Evolutionary conservation across 768 basidiomycete genomes (phyloP), one percentile per base, ranked within the genome.

Genomic region (Agaricus subrufescens): DNA sequence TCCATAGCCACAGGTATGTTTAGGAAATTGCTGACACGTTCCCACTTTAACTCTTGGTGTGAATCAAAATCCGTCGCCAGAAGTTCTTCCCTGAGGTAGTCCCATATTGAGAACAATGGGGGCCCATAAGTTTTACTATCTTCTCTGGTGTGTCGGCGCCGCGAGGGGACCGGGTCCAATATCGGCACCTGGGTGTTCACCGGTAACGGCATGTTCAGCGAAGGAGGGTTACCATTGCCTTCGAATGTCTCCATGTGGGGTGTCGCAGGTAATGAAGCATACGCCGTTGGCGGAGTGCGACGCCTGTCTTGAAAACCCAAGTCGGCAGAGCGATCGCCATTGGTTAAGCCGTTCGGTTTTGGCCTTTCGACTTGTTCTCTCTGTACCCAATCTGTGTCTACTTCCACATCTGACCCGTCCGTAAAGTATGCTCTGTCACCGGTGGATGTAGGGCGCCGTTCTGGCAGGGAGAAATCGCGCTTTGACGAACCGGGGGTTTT

Each of bases 11-110:
- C 63, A 1, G 97, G 97, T 47, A 98, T 94, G 51, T 81, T 87
- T 56, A 99, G 71, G 67, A 98, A 99, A 70, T 98, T 98, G 67
- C 91, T 88, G 54, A 99, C 94, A 12, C 97, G 78, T 65, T 98
- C 96, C 89, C 94, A 93, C 69, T 94, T 94, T 62, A 92, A 75
- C 66, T 94, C 94, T 63, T 96, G 92, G 60, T 94, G 91, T 0
- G 89, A 92, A 69, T 96, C 93, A 66, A 93, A 91, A 70, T 96
- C 92, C n/a, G 91, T 94, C 1, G 89, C 91, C 7, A 94, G 73
- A 5, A 95, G 76, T 64, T 96, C 94, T 65, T 94, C 91, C 12
- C 86, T 76, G 23, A 96, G 78, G 68, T 96, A 95, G 60, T 95
- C 94, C 94, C 94, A 96, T 23, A 96, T 66, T 3, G 92, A 92